A percentile compares a stretch with the other conserved stretches of the same genome.
phyloP scores from a whole-genome alignment of 1,139 yeast genomes.

The Yamadazyma membranifaciens region DNA sequence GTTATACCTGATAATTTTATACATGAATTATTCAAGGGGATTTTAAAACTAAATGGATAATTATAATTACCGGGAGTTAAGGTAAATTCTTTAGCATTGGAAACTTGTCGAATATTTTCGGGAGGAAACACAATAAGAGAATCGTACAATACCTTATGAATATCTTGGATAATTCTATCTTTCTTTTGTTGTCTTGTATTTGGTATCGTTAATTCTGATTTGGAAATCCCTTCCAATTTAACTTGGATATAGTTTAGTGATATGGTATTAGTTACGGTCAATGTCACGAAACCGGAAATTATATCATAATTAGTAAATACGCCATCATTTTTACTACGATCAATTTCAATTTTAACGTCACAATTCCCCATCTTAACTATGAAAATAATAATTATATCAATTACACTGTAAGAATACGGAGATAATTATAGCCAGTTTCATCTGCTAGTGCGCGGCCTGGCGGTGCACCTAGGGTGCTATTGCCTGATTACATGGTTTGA shows the following conservation, averaged over 20 bases:
- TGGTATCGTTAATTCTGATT: conserved; percentile 35
- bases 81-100: conserved; percentile 53
- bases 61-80: conserved; percentile 58
- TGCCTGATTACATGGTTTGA: too few species aligned
- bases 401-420: too few species aligned
- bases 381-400: too few species aligned
- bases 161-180: conserved; percentile 36
- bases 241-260: conserved; percentile 53
- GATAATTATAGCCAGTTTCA: too few species aligned
- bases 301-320: conserved; percentile 54
- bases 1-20: conserved; percentile 42
- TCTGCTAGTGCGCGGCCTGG: too few species aligned
- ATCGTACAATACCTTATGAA: conserved; percentile 57
- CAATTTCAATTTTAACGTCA: conserved; percentile 38
- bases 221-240: conserved; percentile 57
- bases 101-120: conserved; percentile 45
- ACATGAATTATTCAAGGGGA: conserved; percentile 55
- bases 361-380: conserved; percentile 14
- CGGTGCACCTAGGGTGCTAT: too few species aligned
- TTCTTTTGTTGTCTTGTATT: conserved; percentile 16
- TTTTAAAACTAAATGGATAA: conserved; percentile 55
- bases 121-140: conserved; percentile 63
- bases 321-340: conserved; percentile 35
- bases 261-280: conserved; percentile 46
- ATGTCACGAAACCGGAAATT: conserved; percentile 45